phyloP scores from a whole-genome alignment of 352 stramenopile genomes.

The Pythium apleroticum region DNA sequence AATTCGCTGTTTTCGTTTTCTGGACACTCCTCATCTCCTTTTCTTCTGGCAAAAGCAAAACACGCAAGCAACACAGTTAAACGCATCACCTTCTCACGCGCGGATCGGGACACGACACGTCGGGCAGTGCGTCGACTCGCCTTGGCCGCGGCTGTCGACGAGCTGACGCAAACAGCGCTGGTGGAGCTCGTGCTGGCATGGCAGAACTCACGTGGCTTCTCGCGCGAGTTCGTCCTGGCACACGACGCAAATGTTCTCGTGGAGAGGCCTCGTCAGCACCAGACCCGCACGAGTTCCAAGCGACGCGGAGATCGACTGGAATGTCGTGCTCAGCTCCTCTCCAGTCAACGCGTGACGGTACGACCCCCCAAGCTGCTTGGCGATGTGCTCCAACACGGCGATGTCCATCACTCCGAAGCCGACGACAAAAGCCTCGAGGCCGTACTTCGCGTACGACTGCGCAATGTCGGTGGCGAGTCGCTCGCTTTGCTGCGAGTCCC shows the following conservation, averaged over 20 bases:
- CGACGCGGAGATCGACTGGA: slow-evolving; percentile 74
- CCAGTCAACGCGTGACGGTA: slow-evolving; percentile 65
- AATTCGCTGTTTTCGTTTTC: slow-evolving; percentile 1
- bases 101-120: slow-evolving; percentile 18
- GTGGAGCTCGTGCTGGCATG: slow-evolving; percentile 57
- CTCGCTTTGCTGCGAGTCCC: slow-evolving; percentile 42
- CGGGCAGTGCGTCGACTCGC: slow-evolving; percentile 8
- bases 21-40: background rate
- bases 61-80: background rate
- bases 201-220: slow-evolving; percentile 40
- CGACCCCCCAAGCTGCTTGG: slow-evolving; percentile 48
- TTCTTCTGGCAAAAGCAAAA: background rate
- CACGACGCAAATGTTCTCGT: slow-evolving; percentile 63
- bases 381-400: slow-evolving; percentile 51
- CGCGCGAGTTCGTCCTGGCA: slow-evolving; percentile 57
- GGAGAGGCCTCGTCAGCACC: slow-evolving; percentile 51
- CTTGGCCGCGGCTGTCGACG: slow-evolving; percentile 1
- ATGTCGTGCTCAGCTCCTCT: slow-evolving; percentile 72
- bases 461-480: slow-evolving; percentile 54
- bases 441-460: slow-evolving; percentile 58
- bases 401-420: slow-evolving; percentile 76
- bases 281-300: slow-evolving; percentile 58
- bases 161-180: slow-evolving; percentile 32
- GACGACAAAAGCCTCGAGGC: slow-evolving; percentile 59
- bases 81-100: background rate